These are phyloP conservation scores for Blastobotrys mokoenaii DNA, from an alignment of 805 yeast species.

Conservation along the genomic window DNA sequence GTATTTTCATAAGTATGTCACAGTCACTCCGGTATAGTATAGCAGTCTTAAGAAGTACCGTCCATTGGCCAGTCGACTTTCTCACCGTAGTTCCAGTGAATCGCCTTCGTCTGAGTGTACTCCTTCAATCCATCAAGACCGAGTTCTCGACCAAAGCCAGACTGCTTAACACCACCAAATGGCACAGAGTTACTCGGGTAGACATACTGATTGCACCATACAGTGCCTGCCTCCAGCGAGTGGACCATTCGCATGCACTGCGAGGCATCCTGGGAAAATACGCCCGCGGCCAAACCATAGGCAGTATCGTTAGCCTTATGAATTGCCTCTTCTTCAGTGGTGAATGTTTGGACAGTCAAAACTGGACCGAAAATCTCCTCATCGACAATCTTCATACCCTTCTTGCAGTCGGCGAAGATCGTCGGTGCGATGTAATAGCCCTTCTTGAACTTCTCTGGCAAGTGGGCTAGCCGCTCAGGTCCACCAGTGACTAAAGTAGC, in stretches of 20 bases:
- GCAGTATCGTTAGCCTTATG: constrained; percentile 60
- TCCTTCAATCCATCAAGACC: constrained; percentile 62
- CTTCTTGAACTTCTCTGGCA: constrained; percentile 19
- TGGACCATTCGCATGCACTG: constrained; percentile 57
- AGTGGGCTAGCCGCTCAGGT: constrained; percentile 31
- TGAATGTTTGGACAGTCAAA: constrained; percentile 56
- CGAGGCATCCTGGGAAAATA: constrained; percentile 59
- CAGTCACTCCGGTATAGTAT: background rate
- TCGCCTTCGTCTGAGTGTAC: constrained; percentile 68
- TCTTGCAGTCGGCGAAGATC: constrained; percentile 61
- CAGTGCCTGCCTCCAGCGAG: constrained; percentile 56
- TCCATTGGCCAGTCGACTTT: constrained; percentile 4
- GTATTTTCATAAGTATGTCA: background rate
- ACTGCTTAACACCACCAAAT: constrained; percentile 73
- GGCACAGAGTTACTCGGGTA: constrained; percentile 61
- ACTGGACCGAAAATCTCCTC: constrained; percentile 95
- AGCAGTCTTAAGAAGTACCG: background rate
- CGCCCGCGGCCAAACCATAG: constrained; percentile 78
- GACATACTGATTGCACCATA: constrained; percentile 65
- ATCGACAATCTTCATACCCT: constrained; percentile 55
- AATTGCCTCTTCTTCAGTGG: constrained; percentile 58
- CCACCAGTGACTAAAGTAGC: constrained; percentile 80
- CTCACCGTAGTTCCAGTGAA: constrained; percentile 55
- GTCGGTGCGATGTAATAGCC: constrained; percentile 75
- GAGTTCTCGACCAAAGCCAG: constrained; percentile 76